Conservation (phyloP, 2,329 filamentous ascomycete genomes). For the Fusarium redolens region DNA sequence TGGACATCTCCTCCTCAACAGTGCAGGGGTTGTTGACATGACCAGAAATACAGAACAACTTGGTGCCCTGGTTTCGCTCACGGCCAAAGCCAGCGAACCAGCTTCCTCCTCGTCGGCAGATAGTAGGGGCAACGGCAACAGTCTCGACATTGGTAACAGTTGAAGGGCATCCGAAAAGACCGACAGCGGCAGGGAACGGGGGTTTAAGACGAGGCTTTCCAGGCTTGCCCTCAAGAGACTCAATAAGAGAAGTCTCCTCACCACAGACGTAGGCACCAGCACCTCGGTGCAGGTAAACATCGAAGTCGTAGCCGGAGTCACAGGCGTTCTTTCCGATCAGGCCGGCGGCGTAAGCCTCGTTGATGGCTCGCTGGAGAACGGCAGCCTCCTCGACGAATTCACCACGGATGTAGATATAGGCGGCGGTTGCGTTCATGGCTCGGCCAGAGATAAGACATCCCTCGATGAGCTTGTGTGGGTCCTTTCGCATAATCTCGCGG, state of each 20-base stretch:
- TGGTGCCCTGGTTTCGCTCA: constrained; percentile 96
- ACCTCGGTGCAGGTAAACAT: constrained; percentile 95
- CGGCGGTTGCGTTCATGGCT: constrained; percentile 98
- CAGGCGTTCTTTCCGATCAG: constrained; percentile 99
- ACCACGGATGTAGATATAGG: constrained; percentile 99
- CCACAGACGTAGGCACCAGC: constrained; percentile 98
- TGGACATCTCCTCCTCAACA: constrained; percentile 99
- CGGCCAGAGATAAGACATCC: constrained; percentile 95
- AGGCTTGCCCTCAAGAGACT: constrained; percentile 97
- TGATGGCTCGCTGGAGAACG: constrained; percentile 92
- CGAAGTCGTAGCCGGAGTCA: constrained; percentile 96
- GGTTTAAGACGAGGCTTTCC: constrained; percentile 99
- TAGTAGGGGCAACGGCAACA: constrained; percentile 93
- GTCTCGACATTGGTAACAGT: constrained; percentile 99
- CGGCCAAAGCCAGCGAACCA: constrained; percentile 97
- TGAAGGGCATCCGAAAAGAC: constrained; percentile 96
- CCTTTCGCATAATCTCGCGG: constrained; percentile 99
- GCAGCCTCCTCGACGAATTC: constrained; percentile 98
- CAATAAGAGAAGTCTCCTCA: constrained; percentile 97
- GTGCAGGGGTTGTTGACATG: constrained; percentile 99
- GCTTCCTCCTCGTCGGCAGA: constrained; percentile 87
- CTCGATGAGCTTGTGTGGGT: constrained; percentile 98
- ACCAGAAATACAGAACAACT: constrained; percentile 98
- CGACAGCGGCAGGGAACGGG: constrained; percentile 96
- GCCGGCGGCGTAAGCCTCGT: constrained; percentile 95